phyloP scores from a whole-genome alignment of 192 early-diverging fungal species.

The Spizellomyces punctatus region DNA sequence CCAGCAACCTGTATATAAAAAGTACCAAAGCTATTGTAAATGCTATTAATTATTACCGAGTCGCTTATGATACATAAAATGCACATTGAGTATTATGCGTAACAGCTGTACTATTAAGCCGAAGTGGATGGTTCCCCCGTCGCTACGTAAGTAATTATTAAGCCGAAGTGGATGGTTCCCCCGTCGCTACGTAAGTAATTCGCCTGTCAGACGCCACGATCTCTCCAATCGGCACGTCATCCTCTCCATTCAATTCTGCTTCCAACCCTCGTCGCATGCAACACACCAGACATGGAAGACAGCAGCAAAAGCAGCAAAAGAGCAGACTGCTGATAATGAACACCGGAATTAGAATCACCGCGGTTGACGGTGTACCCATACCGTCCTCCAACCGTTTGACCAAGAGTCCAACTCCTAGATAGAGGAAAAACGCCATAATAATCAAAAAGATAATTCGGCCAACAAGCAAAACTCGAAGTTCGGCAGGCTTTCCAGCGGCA shows the following conservation, averaged over 20 bases:
- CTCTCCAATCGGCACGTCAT: slow-evolving; percentile 2
- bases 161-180: not conserved
- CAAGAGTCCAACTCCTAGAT: slow-evolving; percentile 44
- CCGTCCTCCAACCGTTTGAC: slow-evolving; percentile 36
- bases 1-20: too few species aligned
- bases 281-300: slow-evolving; percentile 34
- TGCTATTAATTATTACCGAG: too few species aligned
- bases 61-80: too few species aligned
- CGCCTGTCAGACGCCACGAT: not conserved
- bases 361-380: slow-evolving; percentile 33
- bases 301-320: slow-evolving; percentile 53
- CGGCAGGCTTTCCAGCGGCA: slow-evolving; percentile 7
- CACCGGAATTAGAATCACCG: slow-evolving; percentile 55
- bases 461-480: slow-evolving; percentile 22
- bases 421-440: slow-evolving; percentile 37
- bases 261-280: slow-evolving; percentile 19
- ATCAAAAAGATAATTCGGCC: slow-evolving; percentile 31
- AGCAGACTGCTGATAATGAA: slow-evolving; percentile 50
- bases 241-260: slow-evolving; percentile 11
- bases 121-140: not conserved
- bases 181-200: not conserved
- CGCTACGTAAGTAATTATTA: not conserved
- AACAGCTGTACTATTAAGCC: too few species aligned
- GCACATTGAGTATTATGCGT: too few species aligned
- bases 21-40: too few species aligned